Percentiles rank a stretch among this genome's conserved stretches.
These are phyloP conservation scores for Fusarium foetens DNA, from an alignment of 2,329 filamentous ascomycete species.

Conservation along the genomic window DNA sequence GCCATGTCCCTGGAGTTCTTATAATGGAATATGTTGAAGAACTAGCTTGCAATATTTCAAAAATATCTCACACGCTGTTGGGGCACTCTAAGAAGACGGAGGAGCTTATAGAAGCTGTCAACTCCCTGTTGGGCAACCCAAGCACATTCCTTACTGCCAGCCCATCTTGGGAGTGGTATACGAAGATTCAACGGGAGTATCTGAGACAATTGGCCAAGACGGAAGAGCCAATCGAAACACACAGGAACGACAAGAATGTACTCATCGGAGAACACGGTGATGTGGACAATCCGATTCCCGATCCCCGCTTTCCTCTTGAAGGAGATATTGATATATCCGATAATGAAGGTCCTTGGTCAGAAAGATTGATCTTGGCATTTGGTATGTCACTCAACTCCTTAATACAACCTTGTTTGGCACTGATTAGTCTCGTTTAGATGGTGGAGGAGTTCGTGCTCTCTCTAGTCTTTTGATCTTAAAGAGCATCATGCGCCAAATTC, in stretches of 20 bases:
- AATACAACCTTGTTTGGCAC: fast-evolving
- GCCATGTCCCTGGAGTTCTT: fast-evolving
- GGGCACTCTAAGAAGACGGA: fast-evolving
- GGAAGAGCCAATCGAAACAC: too few relatives aligned
- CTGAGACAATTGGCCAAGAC: fast-evolving
- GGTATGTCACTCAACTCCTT: fast-evolving
- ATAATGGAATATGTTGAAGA: background rate
- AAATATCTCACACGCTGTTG: fast-evolving
- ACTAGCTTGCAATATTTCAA: background rate
- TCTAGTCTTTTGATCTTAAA: background rate
- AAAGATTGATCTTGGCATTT: background rate
- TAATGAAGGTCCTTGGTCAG: background rate
- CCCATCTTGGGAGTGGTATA: background rate
- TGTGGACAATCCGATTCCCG: background rate
- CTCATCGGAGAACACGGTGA: too few relatives aligned
- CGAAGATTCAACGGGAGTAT: fast-evolving
- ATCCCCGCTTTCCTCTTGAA: fast-evolving
- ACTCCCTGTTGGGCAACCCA: fast-evolving
- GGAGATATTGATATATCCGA: background rate
- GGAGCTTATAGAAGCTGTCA: background rate
- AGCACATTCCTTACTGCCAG: fast-evolving
- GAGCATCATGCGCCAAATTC: background rate
- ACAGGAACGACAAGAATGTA: too few relatives aligned
- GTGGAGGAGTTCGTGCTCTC: background rate
- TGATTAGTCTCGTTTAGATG: background rate